Evolutionary conservation across 768 basidiomycete species (phyloP), one percentile per base, ranked within the genome.

Genomic region (Daedaleopsis sinensis): DNA sequence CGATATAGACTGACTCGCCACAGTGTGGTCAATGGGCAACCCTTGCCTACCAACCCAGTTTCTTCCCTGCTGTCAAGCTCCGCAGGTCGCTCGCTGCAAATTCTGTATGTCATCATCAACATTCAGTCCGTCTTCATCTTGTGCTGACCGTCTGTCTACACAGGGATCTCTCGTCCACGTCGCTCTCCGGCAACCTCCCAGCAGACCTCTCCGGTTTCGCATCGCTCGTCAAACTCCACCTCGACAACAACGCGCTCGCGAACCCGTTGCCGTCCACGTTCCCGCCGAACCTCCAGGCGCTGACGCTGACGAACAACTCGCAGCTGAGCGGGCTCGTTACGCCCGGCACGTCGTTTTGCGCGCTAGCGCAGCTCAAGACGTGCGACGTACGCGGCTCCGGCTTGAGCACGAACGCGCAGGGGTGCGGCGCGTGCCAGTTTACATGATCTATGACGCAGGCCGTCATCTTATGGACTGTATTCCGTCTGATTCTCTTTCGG

Each of bases 81-180:
- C 7, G 67, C 73, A 15, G 68, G 79, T 3, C 68, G 68, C 0
- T 78, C 77, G 15, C 55, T 80, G 35, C 72, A 70, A 23, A 72
- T 73, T 2, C 71, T 80, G 73, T 74, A 61, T 54, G 73, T 69
- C 10, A 50, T 21, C 42, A 48, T 8, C 18, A 47, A 9, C 5
- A 11, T 19, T 43, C 5, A 24, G 35, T 35, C 23, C 19, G 15
- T n/a, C 9, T 8, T 16, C 42, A 15, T n/a, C 1, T 46, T 9
- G 24, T 38, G 2, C 32, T 46, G 52, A 19, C 46, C 52, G 35
- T 19, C 35, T 55, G 35, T 19, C 35, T 35, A 53, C 48, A 24
- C 57, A 75, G 74, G 18, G 78, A 80, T 35, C 70, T 80, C 23
- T 77, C 77, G 11, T 73, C 74, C 2, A 79, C 77, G 1, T 76